A percentile compares a stretch with the other conserved stretches of the same genome.
Evolutionary conservation across 2,329 filamentous ascomycete genomes (phyloP).

Genomic region (Septoria petroselini): DNA sequence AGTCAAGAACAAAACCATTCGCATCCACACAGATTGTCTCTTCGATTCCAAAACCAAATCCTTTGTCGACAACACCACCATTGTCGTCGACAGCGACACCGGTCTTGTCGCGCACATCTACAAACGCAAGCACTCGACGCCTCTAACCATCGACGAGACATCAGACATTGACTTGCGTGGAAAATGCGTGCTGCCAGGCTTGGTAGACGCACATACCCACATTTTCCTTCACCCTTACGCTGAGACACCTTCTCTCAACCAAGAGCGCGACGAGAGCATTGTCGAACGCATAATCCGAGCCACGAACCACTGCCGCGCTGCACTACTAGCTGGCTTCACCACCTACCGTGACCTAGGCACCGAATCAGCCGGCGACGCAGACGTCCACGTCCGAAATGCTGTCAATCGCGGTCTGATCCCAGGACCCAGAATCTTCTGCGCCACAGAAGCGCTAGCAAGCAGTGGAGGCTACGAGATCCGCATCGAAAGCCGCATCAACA

Average conservation of each 20-base stretch:
- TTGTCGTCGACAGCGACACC: conserved; percentile 42
- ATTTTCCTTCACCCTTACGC: conserved; percentile 51
- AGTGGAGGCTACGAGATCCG: conserved; percentile 50
- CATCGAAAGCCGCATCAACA: conserved; percentile 45
- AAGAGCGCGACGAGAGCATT: conserved; percentile 59
- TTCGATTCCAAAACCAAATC: conserved; percentile 49
- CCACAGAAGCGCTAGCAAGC: conserved; percentile 52
- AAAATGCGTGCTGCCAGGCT: conserved; percentile 51
- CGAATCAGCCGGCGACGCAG: conserved; percentile 51
- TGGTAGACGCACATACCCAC: conserved; percentile 57
- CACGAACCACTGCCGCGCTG: conserved; percentile 52
- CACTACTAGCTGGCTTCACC: conserved; percentile 57
- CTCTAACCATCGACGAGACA: conserved; percentile 31
- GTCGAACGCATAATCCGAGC: conserved; percentile 56
- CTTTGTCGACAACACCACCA: conserved; percentile 44
- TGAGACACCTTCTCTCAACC: conserved; percentile 44
- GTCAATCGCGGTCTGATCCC: conserved; percentile 55
- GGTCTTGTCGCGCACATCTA: conserved; percentile 45
- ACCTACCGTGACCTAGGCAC: conserved; percentile 58
- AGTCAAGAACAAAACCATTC: conserved; percentile 19
- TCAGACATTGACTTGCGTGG: conserved; percentile 55
- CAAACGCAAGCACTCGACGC: conserved; percentile 18
- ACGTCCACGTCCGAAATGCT: conserved; percentile 53
- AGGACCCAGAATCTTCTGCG: conserved; percentile 56
- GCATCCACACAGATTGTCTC: conserved; percentile 48